These are phyloP conservation scores for Pseudozyma hubeiensis DNA, from an alignment of 1,284 basidiomycete species.

Conservation along the genomic window DNA sequence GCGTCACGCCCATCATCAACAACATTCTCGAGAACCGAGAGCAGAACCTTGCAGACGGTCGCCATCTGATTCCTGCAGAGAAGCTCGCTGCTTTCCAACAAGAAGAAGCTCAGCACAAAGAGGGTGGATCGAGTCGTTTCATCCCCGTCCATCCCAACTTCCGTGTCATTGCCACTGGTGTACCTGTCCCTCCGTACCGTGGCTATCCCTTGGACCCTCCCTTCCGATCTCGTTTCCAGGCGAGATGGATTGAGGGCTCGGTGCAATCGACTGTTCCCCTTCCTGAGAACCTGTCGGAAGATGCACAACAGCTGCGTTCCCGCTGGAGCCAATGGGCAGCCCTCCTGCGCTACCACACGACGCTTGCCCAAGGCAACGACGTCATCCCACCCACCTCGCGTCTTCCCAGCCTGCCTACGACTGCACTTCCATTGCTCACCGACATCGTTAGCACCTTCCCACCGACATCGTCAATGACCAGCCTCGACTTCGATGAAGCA, in stretches of 20 bases:
- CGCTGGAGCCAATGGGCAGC: conserved; percentile 57
- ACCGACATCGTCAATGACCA: conserved; percentile 31
- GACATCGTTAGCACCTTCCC: conserved; percentile 61
- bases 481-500: conserved; percentile 33
- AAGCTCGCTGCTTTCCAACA: conserved; percentile 54
- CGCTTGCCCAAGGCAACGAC: conserved; percentile 54
- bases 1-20: conserved; percentile 68
- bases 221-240: conserved; percentile 70
- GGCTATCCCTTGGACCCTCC: conserved; percentile 69
- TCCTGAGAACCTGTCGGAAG: conserved; percentile 27
- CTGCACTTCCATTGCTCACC: conserved; percentile 58
- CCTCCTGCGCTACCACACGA: conserved; percentile 58
- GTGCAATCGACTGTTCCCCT: conserved; percentile 47
- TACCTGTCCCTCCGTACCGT: conserved; percentile 68
- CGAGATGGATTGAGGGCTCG: conserved; percentile 65
- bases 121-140: conserved; percentile 47
- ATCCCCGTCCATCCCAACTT: conserved; percentile 69
- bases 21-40: conserved; percentile 69
- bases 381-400: conserved; percentile 59
- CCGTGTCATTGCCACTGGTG: conserved; percentile 68
- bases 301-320: conserved; percentile 46
- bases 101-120: conserved; percentile 27
- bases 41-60: conserved; percentile 69
- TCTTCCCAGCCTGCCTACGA: conserved; percentile 63
- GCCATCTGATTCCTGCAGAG: conserved; percentile 68